Conservation (phyloP, 805 yeast species). For the Ogataea chonburiensis region DNA sequence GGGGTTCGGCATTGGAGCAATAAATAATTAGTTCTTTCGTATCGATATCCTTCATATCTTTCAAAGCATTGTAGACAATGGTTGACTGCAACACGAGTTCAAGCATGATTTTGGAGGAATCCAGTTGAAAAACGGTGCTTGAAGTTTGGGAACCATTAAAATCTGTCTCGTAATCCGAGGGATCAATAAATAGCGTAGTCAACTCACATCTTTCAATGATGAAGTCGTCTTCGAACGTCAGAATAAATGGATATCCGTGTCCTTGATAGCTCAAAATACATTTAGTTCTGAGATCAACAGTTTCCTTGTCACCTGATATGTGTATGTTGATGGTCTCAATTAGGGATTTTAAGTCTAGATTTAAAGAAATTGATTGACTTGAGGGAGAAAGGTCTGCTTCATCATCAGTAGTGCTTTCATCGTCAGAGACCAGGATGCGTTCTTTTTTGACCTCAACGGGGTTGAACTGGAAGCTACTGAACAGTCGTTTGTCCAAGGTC, state of each 20-base stretch:
- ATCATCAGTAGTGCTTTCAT: slow-evolving; percentile 12
- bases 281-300: slow-evolving; percentile 32
- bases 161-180: slow-evolving; percentile 7
- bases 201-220: slow-evolving; percentile 59
- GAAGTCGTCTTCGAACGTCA: slow-evolving; percentile 52
- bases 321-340: slow-evolving; percentile 50
- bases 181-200: slow-evolving; percentile 39
- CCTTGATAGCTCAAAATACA: slow-evolving; percentile 52
- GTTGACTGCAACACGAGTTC: slow-evolving; percentile 55
- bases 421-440: slow-evolving; percentile 6
- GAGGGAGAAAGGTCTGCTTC: slow-evolving; percentile 4
- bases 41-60: slow-evolving; percentile 54
- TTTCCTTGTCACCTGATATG: slow-evolving; percentile 28
- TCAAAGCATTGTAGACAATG: slow-evolving; percentile 50
- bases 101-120: slow-evolving; percentile 42
- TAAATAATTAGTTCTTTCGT: slow-evolving; percentile 51
- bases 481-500: slow-evolving; percentile 38
- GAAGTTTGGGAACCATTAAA: slow-evolving; percentile 31
- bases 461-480: slow-evolving; percentile 33
- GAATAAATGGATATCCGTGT: slow-evolving; percentile 50
- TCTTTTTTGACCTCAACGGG: slow-evolving; percentile 16
- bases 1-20: slow-evolving; percentile 32
- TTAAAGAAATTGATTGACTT: slow-evolving; percentile 30
- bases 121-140: slow-evolving; percentile 31
- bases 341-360: slow-evolving; percentile 45